Evolutionary conservation across 2,329 filamentous ascomycete genomes (phyloP).

Genomic region (Blumeriella jaapii): DNA sequence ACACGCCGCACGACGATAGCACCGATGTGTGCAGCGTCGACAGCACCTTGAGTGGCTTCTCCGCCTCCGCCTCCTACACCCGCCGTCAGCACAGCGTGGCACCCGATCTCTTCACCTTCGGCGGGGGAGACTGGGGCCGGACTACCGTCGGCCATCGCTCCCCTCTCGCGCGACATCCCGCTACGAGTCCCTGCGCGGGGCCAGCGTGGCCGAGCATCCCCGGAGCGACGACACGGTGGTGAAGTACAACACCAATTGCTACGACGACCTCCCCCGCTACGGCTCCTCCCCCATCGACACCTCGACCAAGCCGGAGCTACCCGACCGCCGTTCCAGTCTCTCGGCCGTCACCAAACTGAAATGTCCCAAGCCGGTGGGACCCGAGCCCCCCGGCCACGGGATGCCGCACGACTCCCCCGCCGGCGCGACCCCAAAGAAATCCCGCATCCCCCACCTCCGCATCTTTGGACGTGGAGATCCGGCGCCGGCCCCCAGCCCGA

Average conservation of each 20-base stretch:
- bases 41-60: slow-evolving; percentile 15
- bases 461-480: slow-evolving; percentile 10
- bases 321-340: slow-evolving; percentile 24
- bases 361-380: slow-evolving; percentile 7
- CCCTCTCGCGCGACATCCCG: neutral
- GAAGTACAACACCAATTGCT: neutral
- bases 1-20: slow-evolving; percentile 23
- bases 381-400: neutral
- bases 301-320: slow-evolving; percentile 12
- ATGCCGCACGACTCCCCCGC: slow-evolving; percentile 4
- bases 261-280: slow-evolving; percentile 9
- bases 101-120: slow-evolving; percentile 21
- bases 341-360: slow-evolving; percentile 17
- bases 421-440: slow-evolving; percentile 2
- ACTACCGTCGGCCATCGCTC: slow-evolving; percentile 5
- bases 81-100: slow-evolving; percentile 13
- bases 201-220: slow-evolving; percentile 2
- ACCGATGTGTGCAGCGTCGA: slow-evolving; percentile 22
- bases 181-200: neutral
- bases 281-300: slow-evolving; percentile 11
- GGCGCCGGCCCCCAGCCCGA: slow-evolving; percentile 1
- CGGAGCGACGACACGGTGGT: slow-evolving; percentile 16
- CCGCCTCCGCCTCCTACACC: slow-evolving; percentile 10
- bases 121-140: slow-evolving; percentile 18
- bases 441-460: slow-evolving; percentile 4